Percentiles rank a stretch among this genome's conserved stretches.
These are phyloP conservation scores for Lecanicillium sp. DNA, from an alignment of 2,329 filamentous ascomycete genomes.

Conservation along the genomic window DNA sequence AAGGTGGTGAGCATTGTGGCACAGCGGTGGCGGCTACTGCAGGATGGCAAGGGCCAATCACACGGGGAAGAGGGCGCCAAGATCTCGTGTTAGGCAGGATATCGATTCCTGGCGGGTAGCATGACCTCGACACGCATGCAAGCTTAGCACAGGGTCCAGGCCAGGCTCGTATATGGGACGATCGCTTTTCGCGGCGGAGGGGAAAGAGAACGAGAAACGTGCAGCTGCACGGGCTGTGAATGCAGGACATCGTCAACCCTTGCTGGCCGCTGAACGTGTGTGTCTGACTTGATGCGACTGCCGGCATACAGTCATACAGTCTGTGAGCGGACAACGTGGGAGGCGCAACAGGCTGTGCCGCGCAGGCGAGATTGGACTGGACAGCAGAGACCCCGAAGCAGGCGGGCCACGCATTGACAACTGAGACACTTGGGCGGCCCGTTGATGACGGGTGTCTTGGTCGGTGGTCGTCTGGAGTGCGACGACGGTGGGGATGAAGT, in stretches of 20 bases:
- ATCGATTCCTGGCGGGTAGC: not conserved
- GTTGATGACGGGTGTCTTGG: not conserved
- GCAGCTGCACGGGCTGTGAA: no score
- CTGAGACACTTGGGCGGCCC: not conserved
- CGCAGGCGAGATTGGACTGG: no score
- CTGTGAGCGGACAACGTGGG: no score
- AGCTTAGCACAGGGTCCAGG: not conserved
- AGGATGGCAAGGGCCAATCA: conserved; percentile 6
- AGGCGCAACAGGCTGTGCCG: no score
- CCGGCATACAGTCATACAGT: no score
- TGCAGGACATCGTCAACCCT: no score
- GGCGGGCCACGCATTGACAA: not conserved
- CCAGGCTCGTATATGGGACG: conserved; percentile 4
- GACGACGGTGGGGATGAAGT: not conserved
- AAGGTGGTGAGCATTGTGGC: not conserved
- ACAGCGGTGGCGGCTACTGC: not conserved
- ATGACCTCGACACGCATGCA: conserved; percentile 2
- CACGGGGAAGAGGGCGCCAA: not conserved
- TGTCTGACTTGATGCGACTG: no score
- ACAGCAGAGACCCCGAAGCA: no score
- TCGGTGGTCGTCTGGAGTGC: no score
- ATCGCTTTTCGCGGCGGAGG: not conserved
- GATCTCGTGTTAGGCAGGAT: conserved; percentile 10
- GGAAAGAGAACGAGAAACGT: no score
- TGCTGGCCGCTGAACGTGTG: no score